Conservation (phyloP, 306 rosid species). For the Comarum palustre region DNA sequence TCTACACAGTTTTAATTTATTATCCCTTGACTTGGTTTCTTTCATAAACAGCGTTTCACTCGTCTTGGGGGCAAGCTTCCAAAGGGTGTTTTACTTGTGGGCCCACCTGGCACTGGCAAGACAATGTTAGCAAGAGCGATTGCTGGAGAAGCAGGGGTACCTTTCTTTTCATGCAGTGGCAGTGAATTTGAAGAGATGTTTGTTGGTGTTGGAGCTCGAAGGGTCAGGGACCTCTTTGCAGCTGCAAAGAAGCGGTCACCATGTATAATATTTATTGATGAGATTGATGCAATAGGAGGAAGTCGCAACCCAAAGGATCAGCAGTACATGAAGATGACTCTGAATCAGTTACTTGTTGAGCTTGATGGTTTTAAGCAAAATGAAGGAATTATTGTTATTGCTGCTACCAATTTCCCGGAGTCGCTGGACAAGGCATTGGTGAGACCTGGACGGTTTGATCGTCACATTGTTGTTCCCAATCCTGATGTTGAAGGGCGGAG, state of each 20-base stretch:
- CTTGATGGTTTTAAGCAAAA: constrained; percentile 95
- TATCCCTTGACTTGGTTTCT: constrained; percentile 25
- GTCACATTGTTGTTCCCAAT: constrained; percentile 80
- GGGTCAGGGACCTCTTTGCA: constrained; percentile 83
- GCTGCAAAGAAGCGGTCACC: constrained; percentile 93
- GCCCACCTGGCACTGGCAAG: constrained; percentile 95
- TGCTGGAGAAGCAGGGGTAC: constrained; percentile 98
- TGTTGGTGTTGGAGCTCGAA: constrained; percentile 97
- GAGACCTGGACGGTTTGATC: constrained; percentile 96
- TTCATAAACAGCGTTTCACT: constrained; percentile 75
- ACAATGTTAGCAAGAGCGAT: constrained; percentile 96
- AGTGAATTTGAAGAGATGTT: constrained; percentile 95
- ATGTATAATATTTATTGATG: constrained; percentile 88
- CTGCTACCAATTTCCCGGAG: constrained; percentile 89
- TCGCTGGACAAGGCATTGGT: constrained; percentile 87
- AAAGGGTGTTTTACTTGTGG: constrained; percentile 93
- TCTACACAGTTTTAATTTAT: not conserved
- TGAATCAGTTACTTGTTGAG: constrained; percentile 91
- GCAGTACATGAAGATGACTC: constrained; percentile 77
- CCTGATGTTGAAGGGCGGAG: constrained; percentile 97
- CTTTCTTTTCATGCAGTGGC: constrained; percentile 90
- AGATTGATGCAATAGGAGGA: constrained; percentile 94
- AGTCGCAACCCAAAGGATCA: constrained; percentile 72
- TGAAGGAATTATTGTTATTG: constrained; percentile 92
- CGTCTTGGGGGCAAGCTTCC: constrained; percentile 97